A percentile compares a stretch with the other conserved stretches of the same genome.
Evolutionary conservation across 768 basidiomycete genomes (phyloP).

Genomic region (Mycena kentingensis): DNA sequence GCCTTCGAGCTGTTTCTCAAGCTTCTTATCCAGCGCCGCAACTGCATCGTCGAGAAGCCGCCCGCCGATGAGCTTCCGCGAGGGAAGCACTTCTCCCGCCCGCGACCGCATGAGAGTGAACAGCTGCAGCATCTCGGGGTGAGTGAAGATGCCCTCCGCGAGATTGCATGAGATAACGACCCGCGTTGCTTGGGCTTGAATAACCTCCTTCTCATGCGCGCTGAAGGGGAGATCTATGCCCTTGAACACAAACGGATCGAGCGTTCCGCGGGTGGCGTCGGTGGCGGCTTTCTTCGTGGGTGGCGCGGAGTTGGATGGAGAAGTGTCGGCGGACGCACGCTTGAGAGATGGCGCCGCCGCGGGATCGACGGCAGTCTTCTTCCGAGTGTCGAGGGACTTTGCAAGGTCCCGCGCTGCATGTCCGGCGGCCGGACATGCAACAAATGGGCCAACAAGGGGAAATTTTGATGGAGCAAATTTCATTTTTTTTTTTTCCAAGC

Average conservation of each 20-base stretch:
- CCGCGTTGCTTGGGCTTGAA: slow-evolving; percentile 5
- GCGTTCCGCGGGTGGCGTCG: not conserved
- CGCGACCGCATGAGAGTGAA: slow-evolving; percentile 5
- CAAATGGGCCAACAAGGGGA: too few relatives aligned
- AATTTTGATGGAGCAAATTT: too few relatives aligned
- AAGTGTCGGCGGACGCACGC: not conserved
- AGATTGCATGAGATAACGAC: not conserved
- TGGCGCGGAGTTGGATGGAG: not conserved
- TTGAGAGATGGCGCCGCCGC: not conserved
- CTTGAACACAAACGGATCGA: not conserved
- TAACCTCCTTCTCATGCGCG: not conserved
- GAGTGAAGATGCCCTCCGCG: not conserved
- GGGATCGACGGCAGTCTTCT: not conserved
- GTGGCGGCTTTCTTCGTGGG: not conserved
- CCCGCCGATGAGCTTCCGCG: slow-evolving; percentile 4
- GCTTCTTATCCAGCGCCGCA: not conserved
- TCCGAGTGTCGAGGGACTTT: not conserved
- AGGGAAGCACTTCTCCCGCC: slow-evolving; percentile 2
- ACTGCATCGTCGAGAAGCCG: slow-evolving; percentile 5
- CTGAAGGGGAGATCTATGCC: slow-evolving; percentile 8
- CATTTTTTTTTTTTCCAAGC: too few relatives aligned
- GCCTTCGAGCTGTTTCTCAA: not conserved
- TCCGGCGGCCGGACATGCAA: too few relatives aligned
- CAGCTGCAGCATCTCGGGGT: slow-evolving; percentile 8
- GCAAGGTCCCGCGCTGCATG: not conserved